Conservation (phyloP, 352 stramenopile species). For the Pilasporangium apinafurcum region DNA sequence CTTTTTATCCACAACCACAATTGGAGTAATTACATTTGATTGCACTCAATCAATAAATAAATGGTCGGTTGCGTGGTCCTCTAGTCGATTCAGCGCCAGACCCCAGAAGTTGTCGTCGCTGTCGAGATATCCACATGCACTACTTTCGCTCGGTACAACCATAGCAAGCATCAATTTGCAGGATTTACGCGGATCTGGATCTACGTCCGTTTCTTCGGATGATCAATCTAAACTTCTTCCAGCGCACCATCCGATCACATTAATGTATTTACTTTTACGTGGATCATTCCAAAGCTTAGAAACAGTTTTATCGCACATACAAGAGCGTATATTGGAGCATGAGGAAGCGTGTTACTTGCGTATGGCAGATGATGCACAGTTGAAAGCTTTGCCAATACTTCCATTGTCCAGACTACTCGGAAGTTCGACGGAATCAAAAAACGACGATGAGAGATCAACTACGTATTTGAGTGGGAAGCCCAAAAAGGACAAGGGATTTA, state of each 20-base stretch:
- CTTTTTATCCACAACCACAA: constrained; percentile 57
- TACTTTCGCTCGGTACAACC: constrained; percentile 39
- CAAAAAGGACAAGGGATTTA: background rate
- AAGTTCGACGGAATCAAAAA: constrained; percentile 2
- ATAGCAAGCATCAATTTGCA: constrained; percentile 52
- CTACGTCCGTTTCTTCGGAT: background rate
- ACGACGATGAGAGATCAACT: constrained; percentile 32
- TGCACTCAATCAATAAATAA: constrained; percentile 23
- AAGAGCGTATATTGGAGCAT: constrained; percentile 47
- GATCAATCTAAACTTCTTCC: constrained; percentile 14
- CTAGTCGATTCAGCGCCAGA: constrained; percentile 46
- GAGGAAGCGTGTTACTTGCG: constrained; percentile 74
- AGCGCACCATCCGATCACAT: constrained; percentile 47
- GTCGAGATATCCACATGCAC: constrained; percentile 38
- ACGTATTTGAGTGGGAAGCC: constrained; percentile 33
- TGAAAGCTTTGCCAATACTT: constrained; percentile 44
- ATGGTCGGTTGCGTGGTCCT: constrained; percentile 58
- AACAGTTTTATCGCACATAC: constrained; percentile 46
- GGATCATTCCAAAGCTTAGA: constrained; percentile 63
- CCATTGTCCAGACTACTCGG: constrained; percentile 42
- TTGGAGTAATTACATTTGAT: constrained; percentile 58
- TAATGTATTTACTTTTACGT: constrained; percentile 66
- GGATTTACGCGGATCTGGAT: constrained; percentile 24
- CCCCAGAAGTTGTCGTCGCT: constrained; percentile 47
- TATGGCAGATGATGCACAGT: constrained; percentile 51